Conservation (phyloP, 2,329 filamentous ascomycete species). For the Amesomyces nigricolor region DNA sequence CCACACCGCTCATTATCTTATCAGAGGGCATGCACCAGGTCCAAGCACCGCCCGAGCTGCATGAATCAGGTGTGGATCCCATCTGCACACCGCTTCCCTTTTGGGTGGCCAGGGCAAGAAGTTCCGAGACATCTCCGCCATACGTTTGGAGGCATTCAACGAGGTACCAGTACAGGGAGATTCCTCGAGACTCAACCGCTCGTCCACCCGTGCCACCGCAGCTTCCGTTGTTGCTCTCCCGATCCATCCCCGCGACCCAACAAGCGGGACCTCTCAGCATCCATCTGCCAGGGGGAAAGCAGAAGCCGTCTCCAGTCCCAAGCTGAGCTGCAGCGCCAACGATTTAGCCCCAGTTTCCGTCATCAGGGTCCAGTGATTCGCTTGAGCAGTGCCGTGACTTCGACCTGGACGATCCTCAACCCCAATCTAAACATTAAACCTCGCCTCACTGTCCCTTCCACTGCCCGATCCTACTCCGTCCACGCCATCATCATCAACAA, state of each 20-base stretch:
- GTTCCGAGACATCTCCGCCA: too few relatives aligned
- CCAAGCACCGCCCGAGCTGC: neutral
- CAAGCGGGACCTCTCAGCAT: neutral
- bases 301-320: neutral
- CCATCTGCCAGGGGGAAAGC: neutral
- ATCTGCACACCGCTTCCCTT: too few relatives aligned
- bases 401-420: neutral
- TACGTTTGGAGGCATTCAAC: too few relatives aligned
- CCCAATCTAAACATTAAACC: constrained; percentile 8
- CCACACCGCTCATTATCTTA: constrained; percentile 20
- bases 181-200: too few relatives aligned
- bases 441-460: neutral
- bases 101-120: too few relatives aligned
- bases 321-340: constrained; percentile 17
- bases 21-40: neutral
- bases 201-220: neutral
- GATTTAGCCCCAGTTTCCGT: neutral
- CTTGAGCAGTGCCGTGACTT: constrained; percentile 7
- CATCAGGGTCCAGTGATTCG: neutral
- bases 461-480: neutral
- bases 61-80: too few relatives aligned
- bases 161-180: too few relatives aligned
- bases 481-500: neutral
- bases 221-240: too few relatives aligned
- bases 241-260: constrained; percentile 1